A percentile compares a stretch with the other conserved stretches of the same genome.
These are phyloP conservation scores for Leishmania turanica DNA, from an alignment of 208 protist genomes.

Conservation along the genomic window DNA sequence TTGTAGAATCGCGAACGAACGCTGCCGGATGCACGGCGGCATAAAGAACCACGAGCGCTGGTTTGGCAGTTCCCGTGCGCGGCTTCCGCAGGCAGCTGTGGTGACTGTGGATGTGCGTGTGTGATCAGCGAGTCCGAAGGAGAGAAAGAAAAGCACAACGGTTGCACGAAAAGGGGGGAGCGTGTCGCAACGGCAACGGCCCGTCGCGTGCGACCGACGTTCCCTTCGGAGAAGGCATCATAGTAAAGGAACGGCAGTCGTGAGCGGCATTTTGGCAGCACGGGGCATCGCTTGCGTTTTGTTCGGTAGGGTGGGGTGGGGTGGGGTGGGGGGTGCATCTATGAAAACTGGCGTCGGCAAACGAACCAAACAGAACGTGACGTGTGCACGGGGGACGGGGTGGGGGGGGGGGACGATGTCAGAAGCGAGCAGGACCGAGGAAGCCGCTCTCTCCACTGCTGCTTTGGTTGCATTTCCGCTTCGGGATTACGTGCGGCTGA, in stretches of 20 bases:
- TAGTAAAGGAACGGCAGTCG: background rate
- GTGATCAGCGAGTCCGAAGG: background rate
- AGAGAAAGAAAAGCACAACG: background rate
- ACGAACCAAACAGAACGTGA: background rate
- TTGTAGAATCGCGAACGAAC: background rate
- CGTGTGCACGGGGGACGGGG: background rate
- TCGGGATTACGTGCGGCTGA: background rate
- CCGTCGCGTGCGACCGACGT: background rate
- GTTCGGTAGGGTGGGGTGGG: too few species aligned
- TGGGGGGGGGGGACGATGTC: too few species aligned
- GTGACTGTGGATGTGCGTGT: slow-evolving; percentile 6
- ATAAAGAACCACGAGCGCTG: background rate
- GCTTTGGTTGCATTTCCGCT: background rate
- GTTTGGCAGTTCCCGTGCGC: background rate
- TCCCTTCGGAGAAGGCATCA: background rate
- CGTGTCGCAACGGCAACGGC: background rate
- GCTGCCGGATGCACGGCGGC: background rate
- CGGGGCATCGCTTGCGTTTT: background rate
- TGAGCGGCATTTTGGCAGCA: background rate
- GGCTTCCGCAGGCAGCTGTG: background rate
- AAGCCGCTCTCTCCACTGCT: too few species aligned
- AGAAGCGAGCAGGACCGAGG: background rate
- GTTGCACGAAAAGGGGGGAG: background rate
- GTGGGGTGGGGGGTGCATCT: background rate
- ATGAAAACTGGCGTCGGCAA: background rate